Percentiles rank a stretch among this genome's conserved stretches.
Conservation (phyloP, 257 asterid species). For the Scutellaria barbata region DNA sequence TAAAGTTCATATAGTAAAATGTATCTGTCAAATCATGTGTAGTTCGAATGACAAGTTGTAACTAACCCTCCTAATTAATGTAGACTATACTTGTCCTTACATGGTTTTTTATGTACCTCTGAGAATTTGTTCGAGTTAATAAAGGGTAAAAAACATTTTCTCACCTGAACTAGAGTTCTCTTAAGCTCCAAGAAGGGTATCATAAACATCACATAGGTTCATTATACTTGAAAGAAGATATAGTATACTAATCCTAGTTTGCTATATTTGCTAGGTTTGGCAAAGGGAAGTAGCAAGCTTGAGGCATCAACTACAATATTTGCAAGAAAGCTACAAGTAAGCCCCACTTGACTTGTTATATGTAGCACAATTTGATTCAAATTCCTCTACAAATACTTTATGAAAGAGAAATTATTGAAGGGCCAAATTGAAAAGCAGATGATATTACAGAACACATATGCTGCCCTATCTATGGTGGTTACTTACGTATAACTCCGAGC, state of each 20-base stretch:
- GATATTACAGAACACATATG: not conserved
- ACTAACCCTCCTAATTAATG: no score
- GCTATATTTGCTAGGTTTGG: conserved; percentile 47
- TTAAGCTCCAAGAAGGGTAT: no score
- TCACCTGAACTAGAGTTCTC: no score
- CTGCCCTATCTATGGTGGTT: not conserved
- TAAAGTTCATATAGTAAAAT: no score
- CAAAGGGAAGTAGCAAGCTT: conserved; percentile 52
- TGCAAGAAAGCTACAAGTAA: conserved; percentile 57
- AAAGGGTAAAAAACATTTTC: no score
- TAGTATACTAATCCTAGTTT: conserved; percentile 17
- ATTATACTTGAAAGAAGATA: not conserved
- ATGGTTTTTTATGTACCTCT: no score
- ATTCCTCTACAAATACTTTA: conserved; percentile 17
- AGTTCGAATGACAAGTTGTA: no score
- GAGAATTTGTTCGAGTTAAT: no score
- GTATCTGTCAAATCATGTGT: no score
- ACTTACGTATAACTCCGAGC: no score
- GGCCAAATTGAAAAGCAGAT: conserved; percentile 9
- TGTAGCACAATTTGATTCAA: not conserved
- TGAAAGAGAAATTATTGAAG: not conserved
- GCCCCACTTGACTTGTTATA: conserved; percentile 15
- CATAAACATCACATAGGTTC: no score
- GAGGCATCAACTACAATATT: conserved; percentile 54
- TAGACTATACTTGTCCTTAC: no score